Base-by-base conservation (phyloP, 2,329 filamentous ascomycete species). In the Colletotrichum sp. region DNA sequence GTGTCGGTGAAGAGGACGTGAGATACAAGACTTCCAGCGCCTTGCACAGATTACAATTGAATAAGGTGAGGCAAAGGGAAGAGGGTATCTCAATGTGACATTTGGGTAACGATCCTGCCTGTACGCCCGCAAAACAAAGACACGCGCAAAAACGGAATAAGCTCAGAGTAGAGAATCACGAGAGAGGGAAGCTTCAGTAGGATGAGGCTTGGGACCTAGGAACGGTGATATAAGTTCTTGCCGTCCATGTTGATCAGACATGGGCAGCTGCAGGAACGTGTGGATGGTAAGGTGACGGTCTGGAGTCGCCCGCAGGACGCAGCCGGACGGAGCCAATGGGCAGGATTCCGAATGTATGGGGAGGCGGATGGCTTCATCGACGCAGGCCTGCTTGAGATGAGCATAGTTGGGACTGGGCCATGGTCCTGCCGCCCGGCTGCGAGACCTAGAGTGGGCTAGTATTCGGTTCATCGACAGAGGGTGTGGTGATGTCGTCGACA, bases 251-350 rank as follows among this genome's bases (percentile, higher is more conserved):
- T 48, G 32, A 68, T 73, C 70, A 58, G 34, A 71, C 69, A 61
- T 21, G 66, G 69, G 56, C 30, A 21, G 58, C 56, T 73, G 73
- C 73, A 73, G 73, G 70, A 75, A 73, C 73, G 36, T 26, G 43
- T 36, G 66, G 32, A 70, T 65, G 60, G 71, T 32, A 36, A 64
- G 70, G 73, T 75, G 73, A 75, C 18, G 55, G 70, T 34, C 64
- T 73, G 32, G 21, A 68, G 70, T 12, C 73, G 64, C 62, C 69
- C 64, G 43, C 64, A 75, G 70, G 10, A 16, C 26, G 34, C 69
- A 64, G 62, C n/a, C 43, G 12, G n/a, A 26, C 70, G 34, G 69
- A 24, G 43, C 64, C 70, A 34, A 60, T 60, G 26, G 70, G 58
- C 56, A 72, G 2, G 32, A 73, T 68, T 38, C 70, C 73, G 62